These are phyloP conservation scores for Lanmaoa pseudosensibilis DNA, from an alignment of 768 basidiomycete species.

Conservation along the genomic window DNA sequence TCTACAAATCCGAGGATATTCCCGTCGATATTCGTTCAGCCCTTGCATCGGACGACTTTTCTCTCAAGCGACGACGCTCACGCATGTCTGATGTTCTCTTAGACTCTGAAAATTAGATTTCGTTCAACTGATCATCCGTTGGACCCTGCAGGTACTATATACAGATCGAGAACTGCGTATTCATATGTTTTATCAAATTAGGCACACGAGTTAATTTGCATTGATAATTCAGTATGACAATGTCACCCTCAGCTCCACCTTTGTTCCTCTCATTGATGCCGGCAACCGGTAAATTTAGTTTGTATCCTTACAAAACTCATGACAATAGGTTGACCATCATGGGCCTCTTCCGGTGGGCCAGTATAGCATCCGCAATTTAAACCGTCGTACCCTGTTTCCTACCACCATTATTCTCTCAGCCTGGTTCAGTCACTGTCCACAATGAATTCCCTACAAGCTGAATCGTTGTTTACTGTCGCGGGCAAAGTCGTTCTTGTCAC, in stretches of 20 bases:
- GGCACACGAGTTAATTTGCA: constrained; percentile 26
- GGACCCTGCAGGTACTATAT: constrained; percentile 11
- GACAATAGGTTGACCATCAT: constrained; percentile 18
- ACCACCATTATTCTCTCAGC: neutral
- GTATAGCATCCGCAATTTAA: constrained; percentile 1
- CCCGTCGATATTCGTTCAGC: constrained; percentile 34
- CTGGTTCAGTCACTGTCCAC: neutral
- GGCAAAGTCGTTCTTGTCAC: constrained; percentile 60
- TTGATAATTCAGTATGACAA: constrained; percentile 9
- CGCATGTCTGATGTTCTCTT: constrained; percentile 35
- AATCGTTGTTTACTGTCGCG: constrained; percentile 49
- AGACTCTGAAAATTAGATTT: constrained; percentile 30
- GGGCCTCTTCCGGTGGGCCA: neutral
- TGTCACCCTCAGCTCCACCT: constrained; percentile 1
- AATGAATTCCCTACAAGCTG: constrained; percentile 39
- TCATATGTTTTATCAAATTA: constrained; percentile 24
- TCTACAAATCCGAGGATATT: constrained; percentile 28
- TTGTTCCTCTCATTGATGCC: constrained; percentile 7
- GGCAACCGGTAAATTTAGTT: constrained; percentile 9
- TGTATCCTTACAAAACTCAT: constrained; percentile 11
- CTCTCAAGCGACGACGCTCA: constrained; percentile 49
- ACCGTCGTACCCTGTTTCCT: neutral
- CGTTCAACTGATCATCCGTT: constrained; percentile 4
- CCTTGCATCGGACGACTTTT: constrained; percentile 27
- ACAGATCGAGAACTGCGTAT: constrained; percentile 16